Evolutionary conservation across 345 rosid species (phyloP).

Genomic region (Arabis hirsuta): DNA sequence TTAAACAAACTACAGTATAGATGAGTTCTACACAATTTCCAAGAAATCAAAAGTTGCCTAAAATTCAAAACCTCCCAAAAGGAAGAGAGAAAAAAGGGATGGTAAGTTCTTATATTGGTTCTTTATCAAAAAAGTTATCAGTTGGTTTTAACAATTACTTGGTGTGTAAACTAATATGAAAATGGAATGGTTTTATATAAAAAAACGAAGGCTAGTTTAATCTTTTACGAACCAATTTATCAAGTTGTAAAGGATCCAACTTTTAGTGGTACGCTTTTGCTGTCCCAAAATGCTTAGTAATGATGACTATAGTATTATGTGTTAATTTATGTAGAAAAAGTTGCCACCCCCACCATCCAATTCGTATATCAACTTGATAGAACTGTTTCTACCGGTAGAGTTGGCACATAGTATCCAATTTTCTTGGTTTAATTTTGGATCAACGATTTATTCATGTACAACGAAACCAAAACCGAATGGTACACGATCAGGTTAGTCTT

Average conservation of each 20-base stretch:
- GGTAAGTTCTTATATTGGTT: slow-evolving; percentile 17
- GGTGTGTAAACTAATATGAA: slow-evolving; percentile 6
- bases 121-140: slow-evolving; percentile 9
- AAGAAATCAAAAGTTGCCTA: neutral
- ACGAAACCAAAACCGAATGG: neutral
- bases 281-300: slow-evolving; percentile 21
- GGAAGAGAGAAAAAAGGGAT: neutral
- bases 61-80: neutral
- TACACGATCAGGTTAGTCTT: slow-evolving; percentile 3
- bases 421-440: neutral
- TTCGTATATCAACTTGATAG: slow-evolving; percentile 10
- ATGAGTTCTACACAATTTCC: slow-evolving; percentile 11
- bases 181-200: neutral
- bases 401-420: neutral
- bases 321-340: neutral
- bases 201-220: neutral
- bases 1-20: neutral
- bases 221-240: slow-evolving; percentile 8
- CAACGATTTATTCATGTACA: neutral
- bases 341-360: neutral
- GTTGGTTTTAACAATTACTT: slow-evolving; percentile 10
- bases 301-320: slow-evolving; percentile 25
- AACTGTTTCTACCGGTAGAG: no score
- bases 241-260: slow-evolving; percentile 31
- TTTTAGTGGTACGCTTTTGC: slow-evolving; percentile 25